Base-by-base conservation (phyloP, 345 rosid species). In the Arabidopsis thaliana region DNA sequence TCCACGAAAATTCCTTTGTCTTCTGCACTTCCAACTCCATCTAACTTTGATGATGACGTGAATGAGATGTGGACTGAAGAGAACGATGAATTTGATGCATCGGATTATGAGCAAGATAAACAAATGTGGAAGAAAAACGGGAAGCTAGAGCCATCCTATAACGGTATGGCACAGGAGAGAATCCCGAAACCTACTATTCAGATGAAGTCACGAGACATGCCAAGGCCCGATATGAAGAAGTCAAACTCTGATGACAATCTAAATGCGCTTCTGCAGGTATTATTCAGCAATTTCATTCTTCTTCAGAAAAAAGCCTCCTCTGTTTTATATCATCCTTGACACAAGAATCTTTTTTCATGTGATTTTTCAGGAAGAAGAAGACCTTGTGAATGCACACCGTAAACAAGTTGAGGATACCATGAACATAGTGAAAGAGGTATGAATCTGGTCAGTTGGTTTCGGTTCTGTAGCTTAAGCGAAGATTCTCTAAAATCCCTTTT, bases 371-470 rank as follows among this genome's bases (percentile, higher is more conserved):
- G 98, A 94, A 85, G 98, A 94, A 69, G 97, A 91, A 81, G 97
- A 94, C 80, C 92, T 94, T 32, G 97, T 94, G 44, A 91, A 85
- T 84, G 99, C 99, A 44, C 99, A 94, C 60, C 82, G 99, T 37
- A 88, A 87, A 71, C 96, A 90, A 73, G 97, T 91, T 64, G 99
- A 94, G 83, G 97, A 90, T 34, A 94, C 99, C 1, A 94, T 94
- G 97, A 89, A 87, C 78, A 88, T 94, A 48, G 99, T 94, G 30
- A 92, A 77, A 82, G 99, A 94, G 97, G 99, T 94, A 81, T 30
- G 64, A 33, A 40, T 69, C 59, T 33, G 12, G 6, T 49, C 33
- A 65, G 62, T 24, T 59, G 30, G 65, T 62, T 61, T 36, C 6
- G 2, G 12, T 42, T 41, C 28, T 32, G 38, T 64, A 14, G n/a